These are phyloP conservation scores for Knufia fluminis DNA, from an alignment of 2,329 filamentous ascomycete species.

Conservation along the genomic window DNA sequence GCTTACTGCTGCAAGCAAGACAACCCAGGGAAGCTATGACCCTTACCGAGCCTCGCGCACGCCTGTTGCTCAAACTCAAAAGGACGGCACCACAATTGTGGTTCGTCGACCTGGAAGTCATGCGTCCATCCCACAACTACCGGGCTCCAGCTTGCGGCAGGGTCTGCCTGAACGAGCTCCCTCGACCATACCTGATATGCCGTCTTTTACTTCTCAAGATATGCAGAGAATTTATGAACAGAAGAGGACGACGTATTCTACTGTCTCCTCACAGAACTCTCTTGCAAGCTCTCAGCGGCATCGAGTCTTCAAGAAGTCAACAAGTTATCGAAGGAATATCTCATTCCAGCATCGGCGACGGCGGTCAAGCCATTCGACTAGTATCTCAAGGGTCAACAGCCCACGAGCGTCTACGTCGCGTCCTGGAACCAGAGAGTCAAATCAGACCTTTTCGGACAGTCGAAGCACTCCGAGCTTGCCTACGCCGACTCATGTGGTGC, in stretches of 20 bases:
- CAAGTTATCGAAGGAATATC: conserved; percentile 52
- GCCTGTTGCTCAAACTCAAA: conserved; percentile 40
- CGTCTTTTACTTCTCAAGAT: conserved; percentile 16
- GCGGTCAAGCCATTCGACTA: conserved; percentile 20
- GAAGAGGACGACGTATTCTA: conserved; percentile 19
- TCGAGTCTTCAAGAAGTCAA: conserved; percentile 33
- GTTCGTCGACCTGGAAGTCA: conserved; percentile 47
- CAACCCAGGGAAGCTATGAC: conserved; percentile 60
- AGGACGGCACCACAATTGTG: conserved; percentile 57
- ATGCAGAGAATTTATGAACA: conserved; percentile 16
- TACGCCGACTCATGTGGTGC: conserved; percentile 31
- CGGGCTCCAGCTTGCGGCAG: conserved; percentile 13
- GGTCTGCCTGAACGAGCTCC: conserved; percentile 9
- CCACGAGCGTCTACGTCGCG: not conserved
- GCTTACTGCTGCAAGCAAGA: conserved; percentile 33
- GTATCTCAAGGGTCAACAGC: not conserved
- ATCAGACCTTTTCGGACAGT: conserved; percentile 11
- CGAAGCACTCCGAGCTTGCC: conserved; percentile 33
- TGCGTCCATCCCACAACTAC: conserved; percentile 15
- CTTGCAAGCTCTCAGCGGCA: conserved; percentile 39
- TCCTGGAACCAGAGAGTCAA: conserved; percentile 1
- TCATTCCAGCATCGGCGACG: conserved; percentile 51
- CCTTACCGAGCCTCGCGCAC: conserved; percentile 65
- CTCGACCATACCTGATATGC: conserved; percentile 12
- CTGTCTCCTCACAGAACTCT: conserved; percentile 36